Base-by-base conservation (phyloP, 139 green algal genomes). In the Picochlorum sp. region DNA sequence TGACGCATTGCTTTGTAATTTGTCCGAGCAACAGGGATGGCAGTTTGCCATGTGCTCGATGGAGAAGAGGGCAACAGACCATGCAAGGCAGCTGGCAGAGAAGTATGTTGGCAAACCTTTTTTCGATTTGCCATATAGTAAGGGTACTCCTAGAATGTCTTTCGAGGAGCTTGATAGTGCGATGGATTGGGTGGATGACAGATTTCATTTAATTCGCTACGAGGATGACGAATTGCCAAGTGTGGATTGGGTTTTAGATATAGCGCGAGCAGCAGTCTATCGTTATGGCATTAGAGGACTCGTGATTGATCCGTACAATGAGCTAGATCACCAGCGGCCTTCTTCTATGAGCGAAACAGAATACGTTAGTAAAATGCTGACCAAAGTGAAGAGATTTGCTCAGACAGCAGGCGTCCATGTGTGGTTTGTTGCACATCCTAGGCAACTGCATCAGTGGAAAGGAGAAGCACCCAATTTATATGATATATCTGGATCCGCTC, bases 271-370 rank as follows among this genome's bases (percentile, higher is more conserved):
- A 46, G 32, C 44, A 26, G 34, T 77, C 10, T 80, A 73, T 65
- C 84, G 82, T 52, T 89, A 91, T 71, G 89, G 91, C 79, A 96
- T 98, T 61, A 73, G 82, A 3, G 92, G 92, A 13, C 80, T 98
- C 20, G 86, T 98, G 24, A 96, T 98, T 50, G 92, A 98, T 74
- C 92, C 92, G 0, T 98, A 97, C 87, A 98, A 98, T 71, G 92
- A 98, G 80, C 81, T 98, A 24, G 85, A 96, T 70, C 89, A 96
- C 72, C 69, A 79, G 45, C 72, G 83, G 13, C 63, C 68, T 1
- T 21, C 57, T 8, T 49, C 71, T 66, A 78, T 83, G 72, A 88
- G 41, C 28, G 92, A 98, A 75, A 97, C 91, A 11, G 90, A 98
- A 82, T 96, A 96, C 62, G 87, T 98, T 16, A 91, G 79, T 75